Percentiles rank a stretch among this genome's conserved stretches.
Conservation (phyloP, 495 filamentous ascomycete genomes). For the Penicillium roqueforti region DNA sequence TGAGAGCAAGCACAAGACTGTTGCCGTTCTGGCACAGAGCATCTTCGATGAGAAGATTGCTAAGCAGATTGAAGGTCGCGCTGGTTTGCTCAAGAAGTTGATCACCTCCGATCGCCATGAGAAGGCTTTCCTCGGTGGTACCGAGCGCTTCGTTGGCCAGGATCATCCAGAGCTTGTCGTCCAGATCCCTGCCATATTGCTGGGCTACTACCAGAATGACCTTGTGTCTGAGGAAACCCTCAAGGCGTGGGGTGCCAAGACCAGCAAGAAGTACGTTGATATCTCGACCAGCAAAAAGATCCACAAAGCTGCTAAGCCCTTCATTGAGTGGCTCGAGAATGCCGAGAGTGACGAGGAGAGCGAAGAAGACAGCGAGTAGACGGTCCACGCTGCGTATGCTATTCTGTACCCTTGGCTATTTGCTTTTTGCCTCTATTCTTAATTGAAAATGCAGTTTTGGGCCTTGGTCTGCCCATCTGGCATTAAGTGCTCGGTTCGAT, state of each 20-base stretch:
- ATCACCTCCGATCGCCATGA: slow-evolving; percentile 86
- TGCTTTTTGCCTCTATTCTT: not conserved
- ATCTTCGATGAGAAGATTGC: slow-evolving; percentile 88
- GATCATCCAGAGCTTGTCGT: slow-evolving; percentile 73
- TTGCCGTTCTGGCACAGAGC: slow-evolving; percentile 87
- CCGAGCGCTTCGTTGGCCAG: slow-evolving; percentile 85
- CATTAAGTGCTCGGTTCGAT: not conserved
- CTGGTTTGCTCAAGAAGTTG: slow-evolving; percentile 85
- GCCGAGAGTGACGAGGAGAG: slow-evolving; percentile 80
- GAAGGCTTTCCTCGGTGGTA: slow-evolving; percentile 96
- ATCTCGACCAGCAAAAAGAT: slow-evolving; percentile 87
- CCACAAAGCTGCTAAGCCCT: slow-evolving; percentile 87
- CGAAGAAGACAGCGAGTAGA: slow-evolving; percentile 40
- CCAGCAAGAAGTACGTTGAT: slow-evolving; percentile 97
- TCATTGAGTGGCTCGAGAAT: slow-evolving; percentile 88
- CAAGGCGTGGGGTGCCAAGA: slow-evolving; percentile 87
- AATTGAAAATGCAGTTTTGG: not conserved
- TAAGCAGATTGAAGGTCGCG: slow-evolving; percentile 78
- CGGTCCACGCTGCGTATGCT: not conserved
- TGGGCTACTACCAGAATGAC: slow-evolving; percentile 83
- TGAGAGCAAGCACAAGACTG: slow-evolving; percentile 88
- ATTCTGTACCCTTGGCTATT: not conserved
- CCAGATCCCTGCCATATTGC: slow-evolving; percentile 78
- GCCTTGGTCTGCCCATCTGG: not conserved
- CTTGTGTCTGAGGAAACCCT: slow-evolving; percentile 81